phyloP scores from a whole-genome alignment of 2,329 filamentous ascomycete species.

The Sporothrix mexicana region DNA sequence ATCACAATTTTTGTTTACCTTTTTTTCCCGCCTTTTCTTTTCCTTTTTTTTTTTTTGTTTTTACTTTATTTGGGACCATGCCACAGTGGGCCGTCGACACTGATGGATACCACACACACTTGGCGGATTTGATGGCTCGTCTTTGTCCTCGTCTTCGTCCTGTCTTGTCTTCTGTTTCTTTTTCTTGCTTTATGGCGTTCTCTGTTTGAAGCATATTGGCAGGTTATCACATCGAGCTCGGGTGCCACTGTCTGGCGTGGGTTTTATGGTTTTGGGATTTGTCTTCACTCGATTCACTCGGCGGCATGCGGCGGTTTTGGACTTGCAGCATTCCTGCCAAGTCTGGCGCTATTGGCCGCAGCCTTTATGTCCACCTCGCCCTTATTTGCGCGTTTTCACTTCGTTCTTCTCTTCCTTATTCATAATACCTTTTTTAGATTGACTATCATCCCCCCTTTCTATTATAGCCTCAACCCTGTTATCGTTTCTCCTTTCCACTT shows the following conservation, averaged over 20 bases:
- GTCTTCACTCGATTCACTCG: too few relatives aligned
- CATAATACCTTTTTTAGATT: constrained; percentile 1
- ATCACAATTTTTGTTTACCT: background rate
- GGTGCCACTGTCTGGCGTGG: too few relatives aligned
- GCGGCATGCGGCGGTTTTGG: too few relatives aligned
- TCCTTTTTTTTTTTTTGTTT: background rate
- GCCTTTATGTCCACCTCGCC: background rate
- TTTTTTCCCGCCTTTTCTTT: background rate
- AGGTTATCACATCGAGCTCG: too few relatives aligned
- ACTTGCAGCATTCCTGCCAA: too few relatives aligned
- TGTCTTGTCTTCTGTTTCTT: background rate
- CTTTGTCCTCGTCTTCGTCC: background rate
- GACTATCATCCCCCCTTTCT: background rate
- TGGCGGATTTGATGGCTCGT: too few relatives aligned
- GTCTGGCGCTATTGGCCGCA: too few relatives aligned
- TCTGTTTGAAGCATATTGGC: constrained; percentile 5
- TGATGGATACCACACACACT: too few relatives aligned
- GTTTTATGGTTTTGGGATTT: background rate
- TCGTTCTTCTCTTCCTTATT: background rate
- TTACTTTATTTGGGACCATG: background rate
- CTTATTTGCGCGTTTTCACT: too few relatives aligned
- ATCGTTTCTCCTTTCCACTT: background rate
- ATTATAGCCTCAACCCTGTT: background rate
- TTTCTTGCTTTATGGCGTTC: background rate
- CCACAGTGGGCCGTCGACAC: too few relatives aligned